Base-by-base conservation (phyloP, 805 yeast genomes). In the Komagataella mondaviorum region DNA sequence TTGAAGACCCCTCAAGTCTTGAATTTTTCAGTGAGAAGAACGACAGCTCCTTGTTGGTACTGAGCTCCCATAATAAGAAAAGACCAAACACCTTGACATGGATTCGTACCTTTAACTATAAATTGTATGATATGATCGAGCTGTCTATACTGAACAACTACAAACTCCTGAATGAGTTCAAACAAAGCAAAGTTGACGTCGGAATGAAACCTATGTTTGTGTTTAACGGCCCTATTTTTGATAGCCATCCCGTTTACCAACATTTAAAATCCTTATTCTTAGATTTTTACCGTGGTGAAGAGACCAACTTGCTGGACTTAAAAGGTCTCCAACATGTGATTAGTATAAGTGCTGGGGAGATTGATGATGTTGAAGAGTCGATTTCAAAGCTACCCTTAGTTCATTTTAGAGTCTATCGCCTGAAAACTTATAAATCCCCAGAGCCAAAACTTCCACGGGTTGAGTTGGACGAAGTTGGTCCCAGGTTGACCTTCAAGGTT, bases 21-120 rank as follows among this genome's bases (percentile, higher is more conserved):
- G 99, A 93, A 67, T 93, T 93, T 62, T 88, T 93, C 68, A 77
- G 96, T 58, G 96, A 91, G 67, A 93, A 93, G 75, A 93, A 93
- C 65, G 99, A 93, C 66, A 67, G 85, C 47, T 88, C 98, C 2
- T 70, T 93, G 52, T 64, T 93, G 61, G 95, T 93, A 12, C 73
- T 90, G 50, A 76, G 88, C 6, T 75, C 88, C 18, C 78, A 79
- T 67, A 88, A 87, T 63, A 93, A 93, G 66, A 93, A 93, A 72
- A 79, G 99, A 66, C 96, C 95, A 55, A 88, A 91, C 67, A 88
- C 88, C 57, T 71, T 93, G 60, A 87, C 93, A 1, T 91, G 90
- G 67, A 73, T 83, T 36, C 78, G 99, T 64, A 88, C 96, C 48
- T 93, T 93, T 73, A 88, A 89, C 63, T 86, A 80, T 69, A 86